phyloP scores from a whole-genome alignment of 2,329 filamentous ascomycete species.

The Gaeumannomyces tritici region DNA sequence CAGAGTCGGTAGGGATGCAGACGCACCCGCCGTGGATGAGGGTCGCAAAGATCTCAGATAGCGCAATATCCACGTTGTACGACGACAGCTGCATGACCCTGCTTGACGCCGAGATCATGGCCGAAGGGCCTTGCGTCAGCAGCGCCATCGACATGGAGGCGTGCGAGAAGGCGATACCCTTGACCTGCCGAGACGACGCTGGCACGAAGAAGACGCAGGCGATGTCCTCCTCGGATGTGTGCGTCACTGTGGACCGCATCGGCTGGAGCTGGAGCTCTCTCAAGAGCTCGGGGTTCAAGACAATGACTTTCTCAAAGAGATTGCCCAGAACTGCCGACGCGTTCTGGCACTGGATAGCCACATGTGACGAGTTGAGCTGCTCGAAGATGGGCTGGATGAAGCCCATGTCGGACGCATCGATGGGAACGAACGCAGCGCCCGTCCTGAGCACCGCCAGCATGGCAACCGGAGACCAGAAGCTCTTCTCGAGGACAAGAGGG shows the following conservation, averaged over 20 bases:
- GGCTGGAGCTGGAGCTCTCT: constrained; percentile 1
- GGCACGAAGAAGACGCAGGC: constrained; percentile 55
- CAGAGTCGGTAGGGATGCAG: constrained; percentile 43
- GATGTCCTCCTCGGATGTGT: constrained; percentile 29
- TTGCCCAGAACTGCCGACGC: constrained; percentile 27
- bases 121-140: constrained; percentile 35
- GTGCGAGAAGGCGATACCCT: constrained; percentile 55
- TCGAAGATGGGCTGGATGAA: constrained; percentile 32
- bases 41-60: constrained; percentile 44
- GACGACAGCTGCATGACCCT: constrained; percentile 51
- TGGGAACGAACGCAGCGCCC: constrained; percentile 39
- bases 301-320: constrained; percentile 28
- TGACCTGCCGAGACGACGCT: constrained; percentile 45
- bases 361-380: constrained; percentile 27
- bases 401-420: constrained; percentile 34
- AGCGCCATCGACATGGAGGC: constrained; percentile 45
- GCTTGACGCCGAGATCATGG: constrained; percentile 38
- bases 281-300: constrained; percentile 9
- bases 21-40: constrained; percentile 48
- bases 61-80: constrained; percentile 43
- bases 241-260: constrained; percentile 9
- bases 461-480: constrained; percentile 55
- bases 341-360: constrained; percentile 34
- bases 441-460: constrained; percentile 55
- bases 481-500: constrained; percentile 61